These are phyloP conservation scores for Plectranthus barbatus DNA, from an alignment of 257 asterid genomes.

Conservation along the genomic window DNA sequence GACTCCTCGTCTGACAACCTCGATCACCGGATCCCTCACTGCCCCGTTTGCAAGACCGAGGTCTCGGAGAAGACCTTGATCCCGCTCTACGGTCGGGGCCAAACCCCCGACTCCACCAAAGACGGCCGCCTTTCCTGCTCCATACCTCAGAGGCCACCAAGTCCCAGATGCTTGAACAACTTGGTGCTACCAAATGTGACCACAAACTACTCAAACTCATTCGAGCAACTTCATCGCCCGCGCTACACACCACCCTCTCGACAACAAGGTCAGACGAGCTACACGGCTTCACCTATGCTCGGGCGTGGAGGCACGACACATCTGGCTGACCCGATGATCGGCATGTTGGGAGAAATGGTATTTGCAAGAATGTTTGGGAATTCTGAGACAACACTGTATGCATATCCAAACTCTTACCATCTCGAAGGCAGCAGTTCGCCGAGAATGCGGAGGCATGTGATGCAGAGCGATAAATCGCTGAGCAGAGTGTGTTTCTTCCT, in stretches of 20 bases:
- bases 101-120: conserved; percentile 21
- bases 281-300: conserved; percentile 11
- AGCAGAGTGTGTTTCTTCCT: conserved; percentile 56
- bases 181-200: conserved; percentile 4
- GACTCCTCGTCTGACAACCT: conserved; percentile 16
- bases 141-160: conserved; percentile 56
- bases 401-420: conserved; percentile 47
- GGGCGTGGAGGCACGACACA: conserved; percentile 13
- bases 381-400: conserved; percentile 31
- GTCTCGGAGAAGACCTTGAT: conserved; percentile 49
- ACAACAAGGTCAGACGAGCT: no score
- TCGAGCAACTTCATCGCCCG: conserved; percentile 27
- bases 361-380: conserved; percentile 46
- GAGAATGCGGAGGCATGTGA: conserved; percentile 40
- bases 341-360: conserved; percentile 61
- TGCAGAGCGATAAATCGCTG: conserved; percentile 48
- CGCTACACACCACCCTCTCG: conserved; percentile 9
- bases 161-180: conserved; percentile 28
- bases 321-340: conserved; percentile 37
- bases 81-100: conserved; percentile 71
- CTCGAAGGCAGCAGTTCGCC: conserved; percentile 32
- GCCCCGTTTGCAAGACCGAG: conserved; percentile 69
- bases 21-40: conserved; percentile 36
- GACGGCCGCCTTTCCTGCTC: conserved; percentile 20
- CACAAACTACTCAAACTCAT: conserved; percentile 1